Evolutionary conservation across 2,329 filamentous ascomycete genomes (phyloP), one percentile per base, ranked within the genome.

Genomic region (Colletotrichum echinochloae): DNA sequence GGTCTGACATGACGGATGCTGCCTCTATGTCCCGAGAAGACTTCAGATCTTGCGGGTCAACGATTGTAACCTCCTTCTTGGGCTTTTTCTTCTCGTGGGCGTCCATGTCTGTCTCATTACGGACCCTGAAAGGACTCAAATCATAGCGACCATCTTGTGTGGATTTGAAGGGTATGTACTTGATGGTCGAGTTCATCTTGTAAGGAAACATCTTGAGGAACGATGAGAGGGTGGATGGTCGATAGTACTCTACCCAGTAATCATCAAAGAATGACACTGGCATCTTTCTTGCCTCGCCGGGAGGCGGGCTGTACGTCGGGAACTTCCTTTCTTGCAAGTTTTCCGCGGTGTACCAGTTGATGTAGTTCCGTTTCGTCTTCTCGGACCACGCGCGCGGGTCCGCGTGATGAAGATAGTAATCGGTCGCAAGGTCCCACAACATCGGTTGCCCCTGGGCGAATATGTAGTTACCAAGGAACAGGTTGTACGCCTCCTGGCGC

Each of bases 211-310:
- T 92, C 78, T 98, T 99, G 18, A 91, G 88, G 74, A 98, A 94
- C 0, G 94, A 96, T 0, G 96, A 97, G 1, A 98, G 83, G 0
- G 93, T 93, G 9, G 93, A 87, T 0, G 96, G 96, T 18, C 95
- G 90, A 78, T 99, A 99, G 79, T 98, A 98, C 79, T 99, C 96
- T 9, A 96, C 85, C 96, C 96, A 99, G 80, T 97, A 99, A 79
- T 98, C 94, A 77, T 98, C 95, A 71, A 94, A 94, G 70, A 88
- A 89, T 4, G 86, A 83, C 3, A 92, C 81, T 8, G 84, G 83
- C 72, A 84, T 86, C 35, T 79, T 78, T 16, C 74, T 74, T 9
- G 78, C 74, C 28, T 83, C 79, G 44, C 80, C 78, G 4, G 81
- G 81, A 14, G 86, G 85, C 5, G 90, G 90, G 20, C 64, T 77